Evolutionary conservation across 305 asterid species (phyloP).

Genomic region (Fraxinus angustifolia): DNA sequence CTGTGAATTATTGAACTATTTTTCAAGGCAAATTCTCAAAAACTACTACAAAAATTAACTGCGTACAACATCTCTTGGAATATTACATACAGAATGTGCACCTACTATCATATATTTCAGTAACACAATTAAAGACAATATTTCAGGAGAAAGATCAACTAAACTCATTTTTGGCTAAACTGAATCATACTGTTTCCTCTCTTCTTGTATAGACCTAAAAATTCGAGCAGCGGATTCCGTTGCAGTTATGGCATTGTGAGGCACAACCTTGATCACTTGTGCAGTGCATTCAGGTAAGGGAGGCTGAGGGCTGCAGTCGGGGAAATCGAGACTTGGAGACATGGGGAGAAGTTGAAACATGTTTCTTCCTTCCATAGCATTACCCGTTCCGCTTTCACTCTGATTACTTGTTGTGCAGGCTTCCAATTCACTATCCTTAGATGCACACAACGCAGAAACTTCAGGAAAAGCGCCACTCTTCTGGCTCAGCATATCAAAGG

Average conservation of each 20-base stretch:
- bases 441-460: not conserved
- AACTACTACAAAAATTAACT: not conserved
- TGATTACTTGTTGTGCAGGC: slow-evolving; percentile 59
- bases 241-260: slow-evolving; percentile 64
- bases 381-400: slow-evolving; percentile 27
- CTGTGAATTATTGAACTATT: not conserved
- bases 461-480: slow-evolving; percentile 21
- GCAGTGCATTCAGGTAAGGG: slow-evolving; percentile 22
- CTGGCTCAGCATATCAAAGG: slow-evolving; percentile 20
- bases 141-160: not conserved
- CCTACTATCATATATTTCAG: not conserved
- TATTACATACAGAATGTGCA: not conserved
- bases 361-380: slow-evolving; percentile 29
- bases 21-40: not conserved
- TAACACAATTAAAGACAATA: not conserved
- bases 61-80: slow-evolving; percentile 4
- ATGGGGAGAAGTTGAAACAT: slow-evolving; percentile 52
- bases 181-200: slow-evolving; percentile 55
- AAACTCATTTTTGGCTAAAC: slow-evolving; percentile 14
- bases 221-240: slow-evolving; percentile 81
- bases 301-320: slow-evolving; percentile 16
- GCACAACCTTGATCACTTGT: slow-evolving; percentile 51
- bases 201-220: slow-evolving; percentile 76
- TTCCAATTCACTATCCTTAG: slow-evolving; percentile 47
- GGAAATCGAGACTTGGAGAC: slow-evolving; percentile 27